These are phyloP conservation scores for Plectranthus barbatus DNA, from an alignment of 257 asterid genomes.

Conservation along the genomic window DNA sequence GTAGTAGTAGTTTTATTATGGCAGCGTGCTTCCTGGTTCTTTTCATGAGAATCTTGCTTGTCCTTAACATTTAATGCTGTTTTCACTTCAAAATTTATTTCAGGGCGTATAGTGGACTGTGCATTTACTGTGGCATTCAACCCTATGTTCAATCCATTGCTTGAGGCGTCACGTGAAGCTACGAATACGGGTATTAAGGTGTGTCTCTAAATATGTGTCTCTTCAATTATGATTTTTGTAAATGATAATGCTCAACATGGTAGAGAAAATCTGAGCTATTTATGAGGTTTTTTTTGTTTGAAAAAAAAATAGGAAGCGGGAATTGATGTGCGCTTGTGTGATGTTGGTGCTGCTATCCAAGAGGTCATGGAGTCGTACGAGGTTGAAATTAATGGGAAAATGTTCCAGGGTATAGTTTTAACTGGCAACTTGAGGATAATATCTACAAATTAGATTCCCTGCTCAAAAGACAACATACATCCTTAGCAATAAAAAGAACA, in stretches of 20 bases:
- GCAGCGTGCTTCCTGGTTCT: neutral
- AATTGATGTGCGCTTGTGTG: constrained; percentile 88
- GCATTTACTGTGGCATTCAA: constrained; percentile 96
- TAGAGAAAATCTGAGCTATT: constrained; percentile 9
- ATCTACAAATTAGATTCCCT: neutral
- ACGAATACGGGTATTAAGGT: constrained; percentile 95
- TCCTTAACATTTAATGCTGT: neutral
- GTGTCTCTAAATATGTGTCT: constrained; percentile 2
- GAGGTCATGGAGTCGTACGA: constrained; percentile 99
- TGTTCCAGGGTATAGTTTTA: constrained; percentile 60
- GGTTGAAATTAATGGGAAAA: constrained; percentile 94
- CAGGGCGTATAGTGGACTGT: constrained; percentile 94
- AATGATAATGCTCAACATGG: neutral
- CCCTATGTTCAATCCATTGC: constrained; percentile 91
- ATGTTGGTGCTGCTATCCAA: constrained; percentile 97
- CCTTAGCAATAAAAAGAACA: neutral
- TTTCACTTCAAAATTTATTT: constrained; percentile 11
- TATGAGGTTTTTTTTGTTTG: constrained; percentile 6
- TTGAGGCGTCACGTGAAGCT: constrained; percentile 97
- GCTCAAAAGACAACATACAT: neutral
- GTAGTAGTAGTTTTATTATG: neutral
- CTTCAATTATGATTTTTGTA: neutral
- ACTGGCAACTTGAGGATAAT: neutral
- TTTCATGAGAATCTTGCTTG: neutral
- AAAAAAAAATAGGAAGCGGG: constrained; percentile 69